Percentiles rank a stretch among this genome's conserved stretches.
These are phyloP conservation scores for Nemania abortiva DNA, from an alignment of 2,329 filamentous ascomycete species.

Conservation along the genomic window DNA sequence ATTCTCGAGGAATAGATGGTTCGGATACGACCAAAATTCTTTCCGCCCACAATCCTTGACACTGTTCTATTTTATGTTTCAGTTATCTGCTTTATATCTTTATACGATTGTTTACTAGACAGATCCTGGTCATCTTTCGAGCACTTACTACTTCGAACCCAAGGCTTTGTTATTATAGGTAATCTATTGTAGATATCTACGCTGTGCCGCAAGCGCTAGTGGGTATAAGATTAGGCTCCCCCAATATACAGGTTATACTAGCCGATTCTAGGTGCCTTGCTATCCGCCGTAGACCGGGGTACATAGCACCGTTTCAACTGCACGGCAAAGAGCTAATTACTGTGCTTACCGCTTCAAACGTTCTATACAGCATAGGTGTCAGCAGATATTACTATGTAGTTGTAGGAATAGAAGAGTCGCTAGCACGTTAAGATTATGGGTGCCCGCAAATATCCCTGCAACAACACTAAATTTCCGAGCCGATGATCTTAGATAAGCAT, in stretches of 20 bases:
- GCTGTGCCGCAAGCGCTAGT: background rate
- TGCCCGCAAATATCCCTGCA: conserved; percentile 4
- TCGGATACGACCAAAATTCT: conserved; percentile 6
- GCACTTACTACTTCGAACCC: conserved; percentile 8
- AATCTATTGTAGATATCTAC: background rate
- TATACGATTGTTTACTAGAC: conserved; percentile 11
- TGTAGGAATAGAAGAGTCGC: too few species aligned
- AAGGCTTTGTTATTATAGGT: conserved; percentile 2
- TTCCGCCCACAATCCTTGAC: conserved; percentile 4
- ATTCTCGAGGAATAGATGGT: background rate
- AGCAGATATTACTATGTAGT: conserved; percentile 22
- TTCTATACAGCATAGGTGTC: conserved; percentile 8
- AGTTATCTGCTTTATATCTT: conserved; percentile 7
- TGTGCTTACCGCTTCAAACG: background rate
- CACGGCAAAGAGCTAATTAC: conserved; percentile 7
- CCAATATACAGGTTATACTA: conserved; percentile 8
- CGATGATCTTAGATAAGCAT: conserved; percentile 1
- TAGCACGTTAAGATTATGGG: background rate
- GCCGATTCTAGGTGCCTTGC: background rate
- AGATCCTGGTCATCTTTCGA: conserved; percentile 11
- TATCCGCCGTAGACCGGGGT: conserved; percentile 3
- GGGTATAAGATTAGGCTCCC: conserved; percentile 8
- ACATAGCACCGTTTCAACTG: conserved; percentile 5
- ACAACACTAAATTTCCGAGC: conserved; percentile 6
- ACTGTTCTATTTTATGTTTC: conserved; percentile 20